These are phyloP conservation scores for Cavenderia fasciculata DNA, from an alignment of 78 protist genomes.

Conservation along the genomic window DNA sequence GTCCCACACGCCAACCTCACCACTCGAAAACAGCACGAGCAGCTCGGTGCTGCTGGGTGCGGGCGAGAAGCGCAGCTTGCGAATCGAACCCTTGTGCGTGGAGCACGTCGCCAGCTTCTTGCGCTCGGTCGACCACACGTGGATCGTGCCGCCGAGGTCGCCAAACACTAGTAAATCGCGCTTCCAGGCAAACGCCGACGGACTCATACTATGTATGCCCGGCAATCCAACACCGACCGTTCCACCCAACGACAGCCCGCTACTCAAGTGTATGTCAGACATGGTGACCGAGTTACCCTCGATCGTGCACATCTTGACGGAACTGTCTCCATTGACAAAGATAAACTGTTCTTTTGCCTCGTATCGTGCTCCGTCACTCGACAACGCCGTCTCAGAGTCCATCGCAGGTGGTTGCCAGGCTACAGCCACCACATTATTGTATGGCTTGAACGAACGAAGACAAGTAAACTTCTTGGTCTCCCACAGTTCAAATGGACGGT, in stretches of 20 bases:
- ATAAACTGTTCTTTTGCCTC: slow-evolving; percentile 66
- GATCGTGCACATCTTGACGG: slow-evolving; percentile 33
- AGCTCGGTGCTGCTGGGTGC: not conserved
- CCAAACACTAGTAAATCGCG: slow-evolving; percentile 48
- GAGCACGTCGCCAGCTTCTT: slow-evolving; percentile 16
- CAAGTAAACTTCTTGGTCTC: slow-evolving; percentile 58
- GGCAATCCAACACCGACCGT: slow-evolving; percentile 2
- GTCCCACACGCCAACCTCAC: slow-evolving; percentile 68
- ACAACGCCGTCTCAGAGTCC: slow-evolving; percentile 23
- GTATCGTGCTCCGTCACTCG: slow-evolving; percentile 15
- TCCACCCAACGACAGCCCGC: not conserved
- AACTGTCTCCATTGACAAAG: slow-evolving; percentile 23
- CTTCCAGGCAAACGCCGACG: slow-evolving; percentile 24
- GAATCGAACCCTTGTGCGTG: slow-evolving; percentile 39
- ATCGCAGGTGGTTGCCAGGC: slow-evolving; percentile 60
- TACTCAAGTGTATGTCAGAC: slow-evolving; percentile 1
- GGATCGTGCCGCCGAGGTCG: slow-evolving; percentile 30
- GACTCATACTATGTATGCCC: no score
- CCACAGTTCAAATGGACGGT: slow-evolving; percentile 77
- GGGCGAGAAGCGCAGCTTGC: slow-evolving; percentile 52
- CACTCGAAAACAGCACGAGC: slow-evolving; percentile 50
- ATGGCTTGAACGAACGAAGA: slow-evolving; percentile 52
- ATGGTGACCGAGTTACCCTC: slow-evolving; percentile 59
- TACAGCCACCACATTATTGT: slow-evolving; percentile 8
- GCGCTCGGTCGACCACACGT: slow-evolving; percentile 21